These are phyloP conservation scores for Psilocybe cubensis DNA, from an alignment of 768 basidiomycete species.

Conservation along the genomic window DNA sequence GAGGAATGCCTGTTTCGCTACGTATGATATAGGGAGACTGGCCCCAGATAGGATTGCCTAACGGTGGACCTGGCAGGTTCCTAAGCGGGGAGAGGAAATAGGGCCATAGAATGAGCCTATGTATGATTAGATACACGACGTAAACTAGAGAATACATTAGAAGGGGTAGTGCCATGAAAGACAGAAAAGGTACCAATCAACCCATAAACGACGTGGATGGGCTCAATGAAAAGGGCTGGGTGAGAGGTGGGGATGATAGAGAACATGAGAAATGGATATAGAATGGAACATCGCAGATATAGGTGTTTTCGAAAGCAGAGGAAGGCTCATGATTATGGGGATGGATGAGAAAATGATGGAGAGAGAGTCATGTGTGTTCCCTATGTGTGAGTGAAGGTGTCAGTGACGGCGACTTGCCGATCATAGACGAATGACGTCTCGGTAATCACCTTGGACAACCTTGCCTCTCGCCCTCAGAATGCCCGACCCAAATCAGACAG, in stretches of 20 bases:
- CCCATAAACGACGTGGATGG: constrained; percentile 13
- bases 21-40: constrained; percentile 41
- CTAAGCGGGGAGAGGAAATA: constrained; percentile 31
- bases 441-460: constrained; percentile 1
- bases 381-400: neutral
- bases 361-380: constrained; percentile 14
- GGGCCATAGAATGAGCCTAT: constrained; percentile 34
- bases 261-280: constrained; percentile 9
- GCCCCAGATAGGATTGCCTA: constrained; percentile 34
- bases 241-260: neutral
- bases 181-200: constrained; percentile 9
- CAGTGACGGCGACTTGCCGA: neutral
- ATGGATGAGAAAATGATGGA: constrained; percentile 3
- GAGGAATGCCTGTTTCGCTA: constrained; percentile 45
- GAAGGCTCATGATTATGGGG: constrained; percentile 16
- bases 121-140: constrained; percentile 13
- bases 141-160: constrained; percentile 10
- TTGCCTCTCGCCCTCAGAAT: neutral
- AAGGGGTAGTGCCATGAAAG: neutral
- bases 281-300: neutral
- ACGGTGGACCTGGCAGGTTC: constrained; percentile 29
- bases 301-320: neutral
- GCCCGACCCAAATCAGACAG: neutral
- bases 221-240: constrained; percentile 7
- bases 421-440: constrained; percentile 6